Percentiles rank a stretch among this genome's conserved stretches.
Evolutionary conservation across 176 grass and related monocot genomes (phyloP).

Genomic region (Rhynchospora breviuscula): DNA sequence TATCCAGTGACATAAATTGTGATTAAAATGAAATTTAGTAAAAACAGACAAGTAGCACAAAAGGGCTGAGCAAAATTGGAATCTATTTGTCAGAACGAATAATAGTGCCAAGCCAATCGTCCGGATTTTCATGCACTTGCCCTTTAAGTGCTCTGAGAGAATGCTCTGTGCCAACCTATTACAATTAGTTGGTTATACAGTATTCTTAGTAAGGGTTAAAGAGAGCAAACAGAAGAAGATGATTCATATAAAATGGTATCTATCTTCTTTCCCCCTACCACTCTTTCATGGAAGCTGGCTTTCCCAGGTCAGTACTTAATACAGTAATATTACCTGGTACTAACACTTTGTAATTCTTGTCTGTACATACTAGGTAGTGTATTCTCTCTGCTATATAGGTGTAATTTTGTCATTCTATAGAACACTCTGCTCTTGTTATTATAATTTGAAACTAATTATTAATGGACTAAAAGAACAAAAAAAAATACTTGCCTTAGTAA

Average conservation of each 20-base stretch:
- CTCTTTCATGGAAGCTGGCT: not conserved
- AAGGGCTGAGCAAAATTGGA: not conserved
- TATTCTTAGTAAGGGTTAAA: not conserved
- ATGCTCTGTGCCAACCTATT: constrained; percentile 68
- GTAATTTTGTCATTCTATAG: not conserved
- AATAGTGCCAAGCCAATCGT: constrained; percentile 82
- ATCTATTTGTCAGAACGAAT: constrained; percentile 54
- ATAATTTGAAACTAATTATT: not conserved
- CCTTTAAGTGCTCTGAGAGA: constrained; percentile 65
- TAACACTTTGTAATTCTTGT: not conserved
- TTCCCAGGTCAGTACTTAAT: not conserved
- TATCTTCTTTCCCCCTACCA: not conserved
- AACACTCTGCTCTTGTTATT: not conserved
- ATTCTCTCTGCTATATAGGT: not conserved
- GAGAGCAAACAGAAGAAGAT: not conserved
- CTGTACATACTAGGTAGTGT: not conserved
- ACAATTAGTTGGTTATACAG: not conserved
- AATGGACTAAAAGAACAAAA: not conserved
- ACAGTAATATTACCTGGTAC: not conserved
- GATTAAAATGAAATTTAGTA: not conserved
- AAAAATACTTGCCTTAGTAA: constrained; percentile 54
- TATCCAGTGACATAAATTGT: not conserved
- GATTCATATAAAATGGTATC: not conserved
- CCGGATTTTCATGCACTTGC: constrained; percentile 39
- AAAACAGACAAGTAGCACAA: not conserved